These are phyloP conservation scores for Conticribra weissflogii DNA, from an alignment of 108 stramenopile genomes.

Conservation along the genomic window DNA sequence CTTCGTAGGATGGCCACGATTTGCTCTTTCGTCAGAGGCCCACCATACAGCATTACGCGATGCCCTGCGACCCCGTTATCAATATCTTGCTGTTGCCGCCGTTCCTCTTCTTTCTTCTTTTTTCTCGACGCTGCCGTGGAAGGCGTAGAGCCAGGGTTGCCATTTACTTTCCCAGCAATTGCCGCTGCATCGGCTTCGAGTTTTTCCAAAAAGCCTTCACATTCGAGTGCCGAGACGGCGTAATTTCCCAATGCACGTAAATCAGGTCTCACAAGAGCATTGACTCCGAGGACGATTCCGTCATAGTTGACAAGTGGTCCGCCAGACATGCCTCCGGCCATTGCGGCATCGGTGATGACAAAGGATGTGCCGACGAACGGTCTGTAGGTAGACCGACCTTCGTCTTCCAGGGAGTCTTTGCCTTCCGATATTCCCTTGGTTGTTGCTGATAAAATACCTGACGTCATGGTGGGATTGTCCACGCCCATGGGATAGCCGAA, in stretches of 20 bases:
- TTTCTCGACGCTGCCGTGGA: conserved; percentile 2
- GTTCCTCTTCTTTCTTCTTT: conserved; percentile 8
- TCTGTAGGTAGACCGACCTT: conserved; percentile 28
- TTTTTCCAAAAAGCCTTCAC: conserved; percentile 48
- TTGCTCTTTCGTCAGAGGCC: conserved; percentile 22
- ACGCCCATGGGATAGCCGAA: conserved; percentile 61
- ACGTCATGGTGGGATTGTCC: conserved; percentile 61
- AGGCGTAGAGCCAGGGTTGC: not conserved
- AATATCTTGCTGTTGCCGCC: not conserved
- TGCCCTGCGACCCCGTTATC: conserved; percentile 38
- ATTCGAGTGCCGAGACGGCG: conserved; percentile 54
- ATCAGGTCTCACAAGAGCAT: conserved; percentile 59
- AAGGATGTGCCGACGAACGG: conserved; percentile 44
- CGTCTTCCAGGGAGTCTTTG: conserved; percentile 33
- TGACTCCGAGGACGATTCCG: conserved; percentile 52
- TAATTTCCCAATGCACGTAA: conserved; percentile 60
- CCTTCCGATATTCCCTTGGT: conserved; percentile 53
- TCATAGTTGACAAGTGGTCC: conserved; percentile 51
- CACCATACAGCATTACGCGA: conserved; percentile 46
- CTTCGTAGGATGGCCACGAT: conserved; percentile 12
- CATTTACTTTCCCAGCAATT: not conserved
- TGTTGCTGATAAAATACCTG: conserved; percentile 57
- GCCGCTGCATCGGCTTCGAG: conserved; percentile 26
- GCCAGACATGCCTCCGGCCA: conserved; percentile 63
- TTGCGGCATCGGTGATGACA: conserved; percentile 61